These are phyloP conservation scores for Lachnellula subtilissima DNA, from an alignment of 2,329 filamentous ascomycete genomes.

Conservation along the genomic window DNA sequence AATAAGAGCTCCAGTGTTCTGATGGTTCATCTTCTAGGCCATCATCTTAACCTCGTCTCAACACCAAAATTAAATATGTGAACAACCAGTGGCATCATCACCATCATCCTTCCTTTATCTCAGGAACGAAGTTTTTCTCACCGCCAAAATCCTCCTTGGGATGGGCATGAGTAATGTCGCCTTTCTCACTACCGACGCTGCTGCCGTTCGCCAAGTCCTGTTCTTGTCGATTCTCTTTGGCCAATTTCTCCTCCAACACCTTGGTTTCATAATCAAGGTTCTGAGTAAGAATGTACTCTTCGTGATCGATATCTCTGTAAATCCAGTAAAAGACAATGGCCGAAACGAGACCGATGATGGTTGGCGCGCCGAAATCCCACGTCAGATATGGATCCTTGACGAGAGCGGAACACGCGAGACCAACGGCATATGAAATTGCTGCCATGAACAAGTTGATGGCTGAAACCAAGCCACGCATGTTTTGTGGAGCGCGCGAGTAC, in stretches of 20 bases:
- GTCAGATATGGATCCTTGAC: constrained; percentile 45
- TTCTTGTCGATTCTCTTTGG: background rate
- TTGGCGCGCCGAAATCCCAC: constrained; percentile 45
- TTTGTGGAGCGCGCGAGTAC: constrained; percentile 45
- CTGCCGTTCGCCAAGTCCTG: background rate
- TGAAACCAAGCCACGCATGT: constrained; percentile 47
- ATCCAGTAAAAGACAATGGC: constrained; percentile 42
- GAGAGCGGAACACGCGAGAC: constrained; percentile 40
- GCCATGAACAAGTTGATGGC: constrained; percentile 44
- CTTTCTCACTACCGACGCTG: background rate
- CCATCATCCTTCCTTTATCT: background rate
- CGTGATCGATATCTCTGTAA: constrained; percentile 31
- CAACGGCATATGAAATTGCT: constrained; percentile 41
- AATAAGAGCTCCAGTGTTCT: too few relatives aligned
- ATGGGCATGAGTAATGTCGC: background rate
- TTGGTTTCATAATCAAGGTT: constrained; percentile 22
- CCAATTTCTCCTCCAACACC: background rate
- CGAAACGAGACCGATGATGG: constrained; percentile 40
- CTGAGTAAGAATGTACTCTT: constrained; percentile 37
- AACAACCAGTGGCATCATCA: background rate
- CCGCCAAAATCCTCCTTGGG: background rate
- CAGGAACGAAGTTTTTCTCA: background rate
- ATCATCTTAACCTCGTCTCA: background rate
- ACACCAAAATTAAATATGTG: background rate
- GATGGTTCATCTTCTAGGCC: background rate